phyloP scores from a whole-genome alignment of 2,329 filamentous ascomycete species.

The Bimuria novae-zelandiae region DNA sequence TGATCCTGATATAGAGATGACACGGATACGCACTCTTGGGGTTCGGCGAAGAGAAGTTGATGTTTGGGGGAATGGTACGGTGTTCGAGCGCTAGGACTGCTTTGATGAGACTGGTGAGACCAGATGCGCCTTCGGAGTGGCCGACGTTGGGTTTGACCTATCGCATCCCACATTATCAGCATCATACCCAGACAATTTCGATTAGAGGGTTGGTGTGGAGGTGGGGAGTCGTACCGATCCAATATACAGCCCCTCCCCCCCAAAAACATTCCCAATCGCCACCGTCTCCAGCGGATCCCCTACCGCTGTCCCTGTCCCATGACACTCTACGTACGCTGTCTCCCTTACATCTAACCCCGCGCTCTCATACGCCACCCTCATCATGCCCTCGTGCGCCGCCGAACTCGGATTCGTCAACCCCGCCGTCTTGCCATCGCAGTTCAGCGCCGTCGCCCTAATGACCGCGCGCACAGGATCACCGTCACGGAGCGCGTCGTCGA shows the following conservation, averaged over 20 bases:
- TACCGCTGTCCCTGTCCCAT: conserved; percentile 56
- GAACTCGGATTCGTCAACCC: conserved; percentile 59
- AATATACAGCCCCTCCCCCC: conserved; percentile 8
- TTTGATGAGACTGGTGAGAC: conserved; percentile 42
- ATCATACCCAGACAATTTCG: no score
- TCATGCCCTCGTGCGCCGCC: conserved; percentile 49
- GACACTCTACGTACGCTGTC: conserved; percentile 42
- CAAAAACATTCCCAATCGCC: conserved; percentile 22
- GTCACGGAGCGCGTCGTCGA: conserved; percentile 60
- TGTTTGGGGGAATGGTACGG: conserved; percentile 33
- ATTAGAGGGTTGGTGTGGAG: no score
- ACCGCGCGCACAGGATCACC: conserved; percentile 56
- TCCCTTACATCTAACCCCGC: not conserved
- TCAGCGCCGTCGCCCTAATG: conserved; percentile 43
- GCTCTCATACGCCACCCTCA: conserved; percentile 9
- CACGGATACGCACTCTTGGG: conserved; percentile 11
- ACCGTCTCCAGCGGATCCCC: conserved; percentile 43
- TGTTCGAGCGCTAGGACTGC: conserved; percentile 46
- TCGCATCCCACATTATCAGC: no score
- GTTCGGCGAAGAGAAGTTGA: conserved; percentile 23
- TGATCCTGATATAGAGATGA: not conserved
- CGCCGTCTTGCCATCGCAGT: conserved; percentile 57
- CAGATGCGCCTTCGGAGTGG: conserved; percentile 27
- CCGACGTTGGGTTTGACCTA: conserved; percentile 46
- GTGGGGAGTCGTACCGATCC: no score